Evolutionary conservation across 192 early-diverging fungal genomes (phyloP), one percentile per base, ranked within the genome.

Genomic region (Pilobolus umbonatus): DNA sequence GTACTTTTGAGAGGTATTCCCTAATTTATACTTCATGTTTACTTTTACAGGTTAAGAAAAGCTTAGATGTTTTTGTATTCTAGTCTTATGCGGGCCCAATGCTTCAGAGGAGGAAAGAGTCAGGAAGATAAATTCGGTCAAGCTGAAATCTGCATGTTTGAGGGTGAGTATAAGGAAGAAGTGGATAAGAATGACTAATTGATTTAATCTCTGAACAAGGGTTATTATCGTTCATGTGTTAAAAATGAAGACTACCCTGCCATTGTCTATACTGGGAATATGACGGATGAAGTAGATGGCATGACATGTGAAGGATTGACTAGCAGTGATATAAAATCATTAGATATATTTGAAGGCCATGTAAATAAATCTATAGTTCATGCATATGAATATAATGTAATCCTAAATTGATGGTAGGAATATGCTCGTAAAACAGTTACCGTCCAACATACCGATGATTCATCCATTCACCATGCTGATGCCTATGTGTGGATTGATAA

Each of bases 211-310:
- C 9, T 52, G 22, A 34, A 35, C 2, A 14, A 54, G 52, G 52
- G 22, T 31, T 34, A 54, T 32, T 21, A 22, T 24, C 52, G 52
- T 24, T 54, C 52, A 54, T 35, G 29, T 19, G 35, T 54, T 38
- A 38, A 54, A 54, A 35, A 35, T 24, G 52, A 54, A 1, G 52
- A 54, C 7, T 54, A 38, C 38, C 52, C 52, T 54, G 52, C 52
- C 5, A 34, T 54, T 19, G 38, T 32, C 24, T 28, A 25, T 14
- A 35, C 32, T 24, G n/a, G 29, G 22, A 35, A 35, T 15, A 22
- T 24, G 7, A 31, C 10, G 0, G 52, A 51, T 51, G 29, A 17
- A 9, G 52, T 54, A 6, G 1, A 17, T 32, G 52, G 52, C 9
- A 54, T 34, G 12, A 38, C 38, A 19, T 29, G 17, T 36, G 21